Evolutionary conservation across 148 eudicot species (phyloP), one percentile per base, ranked within the genome.

Genomic region (Vaccinium vitisidaea): DNA sequence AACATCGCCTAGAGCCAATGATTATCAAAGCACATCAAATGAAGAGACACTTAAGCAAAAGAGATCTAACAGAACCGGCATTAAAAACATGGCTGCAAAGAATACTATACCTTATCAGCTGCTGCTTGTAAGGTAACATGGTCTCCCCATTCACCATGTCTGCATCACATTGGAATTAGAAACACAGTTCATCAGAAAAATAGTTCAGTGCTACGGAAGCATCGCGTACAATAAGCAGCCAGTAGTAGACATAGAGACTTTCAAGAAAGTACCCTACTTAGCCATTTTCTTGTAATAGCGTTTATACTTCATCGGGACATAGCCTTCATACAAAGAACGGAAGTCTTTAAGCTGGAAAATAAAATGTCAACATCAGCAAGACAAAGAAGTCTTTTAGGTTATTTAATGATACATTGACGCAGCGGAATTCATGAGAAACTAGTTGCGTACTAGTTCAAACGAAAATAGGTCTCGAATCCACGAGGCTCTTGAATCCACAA

Each of bases 111-210:
- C 94, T 88, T 91, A 82, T 95, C 98, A 85, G 98, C 97, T 30
- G 98, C 98, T 32, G 98, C 98, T 91, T 95, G 98, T 86, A 95
- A 90, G 23, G 98, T 95, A 77, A 95, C 88, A 87, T 94, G 98
- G 88, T 94, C 98, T 69, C 98, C 98, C 98, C 98, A 95, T 90
- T 95, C 96, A 84, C 98, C 98, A 49, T 89, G 87, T 86, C 98
- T 95, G 93, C 82, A 89, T 59, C 36, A 30, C 30, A 76, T 6
- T 59, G 6, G 32, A 56, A 83, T 55, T 21, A 79, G 46, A 75
- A n/a, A 52, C 77, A 71, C 55, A 53, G 25, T 53, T 50, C 46
- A 52, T 46, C 23, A 78, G 59, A 43, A 79, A 14, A 63, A 84
- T 58, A 83, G 48, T 80, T 82, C 67, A 79, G 56, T 82, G 27